These are phyloP conservation scores for Agrostemma githago DNA, from an alignment of 148 eudicot species.

Conservation along the genomic window DNA sequence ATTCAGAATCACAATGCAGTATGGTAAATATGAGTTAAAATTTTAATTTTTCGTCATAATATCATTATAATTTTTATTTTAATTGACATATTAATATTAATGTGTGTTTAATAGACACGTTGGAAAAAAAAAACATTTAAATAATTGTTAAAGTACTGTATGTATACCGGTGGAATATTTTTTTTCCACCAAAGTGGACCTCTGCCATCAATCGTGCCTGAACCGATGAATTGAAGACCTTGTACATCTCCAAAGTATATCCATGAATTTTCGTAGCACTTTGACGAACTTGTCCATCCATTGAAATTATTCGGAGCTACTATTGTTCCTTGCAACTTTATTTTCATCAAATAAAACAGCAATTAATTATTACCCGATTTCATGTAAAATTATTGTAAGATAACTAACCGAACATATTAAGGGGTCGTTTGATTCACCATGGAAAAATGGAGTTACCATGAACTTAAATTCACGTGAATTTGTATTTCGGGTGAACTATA, in stretches of 20 bases:
- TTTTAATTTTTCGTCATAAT: too few species aligned
- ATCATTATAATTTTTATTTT: neutral
- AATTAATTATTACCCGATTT: too few species aligned
- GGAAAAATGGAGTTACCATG: too few species aligned
- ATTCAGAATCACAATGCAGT: neutral
- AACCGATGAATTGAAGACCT: neutral
- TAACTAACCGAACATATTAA: too few species aligned
- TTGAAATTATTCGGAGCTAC: slow-evolving; percentile 2
- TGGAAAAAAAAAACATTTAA: too few species aligned
- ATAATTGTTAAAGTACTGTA: neutral
- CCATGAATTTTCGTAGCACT: neutral
- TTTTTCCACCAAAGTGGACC: slow-evolving; percentile 13
- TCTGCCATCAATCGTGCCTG: neutral
- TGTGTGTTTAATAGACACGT: too few species aligned
- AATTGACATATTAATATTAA: neutral
- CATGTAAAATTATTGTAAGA: too few species aligned
- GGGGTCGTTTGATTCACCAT: too few species aligned
- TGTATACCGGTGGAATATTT: neutral
- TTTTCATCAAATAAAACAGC: neutral
- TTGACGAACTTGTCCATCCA: slow-evolving; percentile 6
- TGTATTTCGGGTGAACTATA: too few species aligned
- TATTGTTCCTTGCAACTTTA: neutral
- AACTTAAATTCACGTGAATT: too few species aligned
- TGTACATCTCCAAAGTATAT: slow-evolving; percentile 4
- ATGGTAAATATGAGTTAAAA: too few species aligned